Evolutionary conservation across 2,329 filamentous ascomycete species (phyloP).

Genomic region (Chaetothyriales sp.): DNA sequence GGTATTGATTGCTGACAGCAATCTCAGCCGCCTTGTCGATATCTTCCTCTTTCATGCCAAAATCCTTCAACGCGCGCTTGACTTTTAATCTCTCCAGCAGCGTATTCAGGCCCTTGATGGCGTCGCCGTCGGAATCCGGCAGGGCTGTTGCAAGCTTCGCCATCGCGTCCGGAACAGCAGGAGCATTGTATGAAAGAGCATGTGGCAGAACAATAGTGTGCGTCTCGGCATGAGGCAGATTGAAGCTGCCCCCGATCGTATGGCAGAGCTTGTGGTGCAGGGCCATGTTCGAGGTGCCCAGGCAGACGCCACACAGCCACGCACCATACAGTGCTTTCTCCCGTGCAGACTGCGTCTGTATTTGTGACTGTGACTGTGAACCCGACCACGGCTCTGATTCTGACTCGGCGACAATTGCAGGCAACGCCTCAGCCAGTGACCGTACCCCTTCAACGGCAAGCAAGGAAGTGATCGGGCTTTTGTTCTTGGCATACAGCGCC

Average conservation of each 20-base stretch:
- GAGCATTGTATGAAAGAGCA: slow-evolving; percentile 47
- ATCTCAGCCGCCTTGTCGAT: slow-evolving; percentile 46
- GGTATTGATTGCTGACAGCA: slow-evolving; percentile 43
- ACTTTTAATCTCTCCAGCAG: slow-evolving; percentile 40
- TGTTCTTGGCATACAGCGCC: slow-evolving; percentile 46
- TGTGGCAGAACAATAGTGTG: slow-evolving; percentile 50
- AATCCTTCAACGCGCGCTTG: slow-evolving; percentile 37
- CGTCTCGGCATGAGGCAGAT: slow-evolving; percentile 50
- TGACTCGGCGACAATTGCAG: slow-evolving; percentile 35
- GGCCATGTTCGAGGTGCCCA: slow-evolving; percentile 46
- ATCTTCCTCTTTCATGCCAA: slow-evolving; percentile 45
- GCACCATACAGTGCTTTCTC: slow-evolving; percentile 45
- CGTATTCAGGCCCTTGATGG: slow-evolving; percentile 41
- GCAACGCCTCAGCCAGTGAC: slow-evolving; percentile 39
- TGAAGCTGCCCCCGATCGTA: slow-evolving; percentile 47
- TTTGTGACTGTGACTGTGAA: too few relatives aligned
- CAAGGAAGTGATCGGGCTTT: slow-evolving; percentile 44
- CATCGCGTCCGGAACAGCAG: slow-evolving; percentile 39
- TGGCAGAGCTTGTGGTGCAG: slow-evolving; percentile 56
- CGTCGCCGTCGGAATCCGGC: slow-evolving; percentile 43
- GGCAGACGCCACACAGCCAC: slow-evolving; percentile 48
- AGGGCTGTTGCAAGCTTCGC: slow-evolving; percentile 37
- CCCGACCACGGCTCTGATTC: too few relatives aligned
- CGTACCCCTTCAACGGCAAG: slow-evolving; percentile 44
- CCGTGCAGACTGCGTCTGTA: slow-evolving; percentile 28